phyloP scores from a whole-genome alignment of 1,139 yeast genomes.

The Scheffersomyces parashehatae region DNA sequence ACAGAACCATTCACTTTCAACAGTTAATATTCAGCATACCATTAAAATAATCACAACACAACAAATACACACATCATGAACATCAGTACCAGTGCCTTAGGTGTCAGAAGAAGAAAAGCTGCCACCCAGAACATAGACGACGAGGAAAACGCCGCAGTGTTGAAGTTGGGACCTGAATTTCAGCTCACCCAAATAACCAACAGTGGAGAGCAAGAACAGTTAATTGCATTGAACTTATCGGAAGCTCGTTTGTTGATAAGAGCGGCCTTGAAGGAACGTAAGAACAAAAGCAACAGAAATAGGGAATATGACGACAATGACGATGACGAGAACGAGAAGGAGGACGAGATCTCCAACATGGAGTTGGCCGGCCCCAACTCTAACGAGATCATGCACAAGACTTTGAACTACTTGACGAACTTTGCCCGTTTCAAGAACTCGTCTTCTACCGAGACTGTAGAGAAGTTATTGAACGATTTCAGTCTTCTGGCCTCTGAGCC shows the following conservation, averaged over 20 bases:
- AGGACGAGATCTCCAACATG: constrained; percentile 64
- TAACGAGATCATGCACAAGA: constrained; percentile 80
- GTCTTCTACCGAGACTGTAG: constrained; percentile 92
- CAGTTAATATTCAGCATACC: no score
- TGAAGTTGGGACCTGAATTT: constrained; percentile 91
- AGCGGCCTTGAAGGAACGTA: constrained; percentile 84
- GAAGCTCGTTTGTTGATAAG: constrained; percentile 89
- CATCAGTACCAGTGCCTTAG: constrained; percentile 85
- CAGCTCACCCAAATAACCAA: constrained; percentile 78
- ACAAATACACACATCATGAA: constrained; percentile 51
- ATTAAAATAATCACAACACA: no score
- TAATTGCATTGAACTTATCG: constrained; percentile 82
- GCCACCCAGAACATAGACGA: constrained; percentile 65
- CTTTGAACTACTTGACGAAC: constrained; percentile 81
- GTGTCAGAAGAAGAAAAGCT: constrained; percentile 70
- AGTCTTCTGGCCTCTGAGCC: constrained; percentile 58
- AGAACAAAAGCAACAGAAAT: constrained; percentile 41
- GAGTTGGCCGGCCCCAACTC: constrained; percentile 67
- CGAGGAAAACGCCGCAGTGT: constrained; percentile 86
- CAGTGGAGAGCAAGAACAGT: constrained; percentile 72
- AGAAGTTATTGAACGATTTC: constrained; percentile 71
- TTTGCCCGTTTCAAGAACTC: constrained; percentile 91
- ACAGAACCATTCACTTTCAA: no score
- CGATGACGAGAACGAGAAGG: constrained; percentile 49
- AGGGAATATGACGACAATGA: constrained; percentile 34